Evolutionary conservation across 495 filamentous ascomycete genomes (phyloP).

Genomic region (Achaetomiella virescens): DNA sequence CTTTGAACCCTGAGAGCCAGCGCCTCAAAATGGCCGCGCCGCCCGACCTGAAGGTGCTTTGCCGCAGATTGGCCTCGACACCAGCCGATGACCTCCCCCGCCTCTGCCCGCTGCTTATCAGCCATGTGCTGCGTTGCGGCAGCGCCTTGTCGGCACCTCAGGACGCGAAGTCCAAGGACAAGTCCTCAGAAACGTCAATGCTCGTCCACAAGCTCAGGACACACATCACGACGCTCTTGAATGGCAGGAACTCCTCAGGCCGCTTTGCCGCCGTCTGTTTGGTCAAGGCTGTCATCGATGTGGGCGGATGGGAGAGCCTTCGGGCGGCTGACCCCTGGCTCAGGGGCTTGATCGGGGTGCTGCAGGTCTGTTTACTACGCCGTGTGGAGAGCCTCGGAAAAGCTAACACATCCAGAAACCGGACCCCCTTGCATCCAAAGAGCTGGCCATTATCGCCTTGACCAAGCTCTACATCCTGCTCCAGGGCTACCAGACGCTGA

Average conservation of each 20-base stretch:
- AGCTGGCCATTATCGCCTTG: conserved; percentile 65
- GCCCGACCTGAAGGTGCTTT: conserved; percentile 57
- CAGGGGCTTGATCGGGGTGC: conserved; percentile 58
- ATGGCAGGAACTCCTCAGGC: conserved; percentile 62
- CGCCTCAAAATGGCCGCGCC: conserved; percentile 23
- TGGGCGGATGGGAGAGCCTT: conserved; percentile 72
- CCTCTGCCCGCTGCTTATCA: conserved; percentile 54
- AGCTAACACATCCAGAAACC: conserved; percentile 50
- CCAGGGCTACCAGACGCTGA: conserved; percentile 70
- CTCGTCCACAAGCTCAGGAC: conserved; percentile 75
- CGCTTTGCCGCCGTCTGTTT: conserved; percentile 72
- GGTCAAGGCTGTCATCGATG: conserved; percentile 73
- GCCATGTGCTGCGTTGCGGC: conserved; percentile 54
- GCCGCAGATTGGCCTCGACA: conserved; percentile 58
- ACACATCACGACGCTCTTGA: conserved; percentile 65
- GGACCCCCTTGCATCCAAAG: conserved; percentile 66
- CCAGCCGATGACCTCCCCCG: conserved; percentile 58
- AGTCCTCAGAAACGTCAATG: conserved; percentile 52
- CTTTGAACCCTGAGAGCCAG: background rate
- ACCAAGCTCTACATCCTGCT: conserved; percentile 76
- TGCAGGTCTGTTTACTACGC: conserved; percentile 50
- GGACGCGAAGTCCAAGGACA: conserved; percentile 44
- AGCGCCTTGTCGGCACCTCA: conserved; percentile 49
- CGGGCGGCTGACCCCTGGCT: conserved; percentile 66
- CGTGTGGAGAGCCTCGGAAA: background rate